A percentile compares a stretch with the other conserved stretches of the same genome.
These are phyloP conservation scores for Kodamaea fukazawae DNA, from an alignment of 805 yeast genomes.

Conservation along the genomic window DNA sequence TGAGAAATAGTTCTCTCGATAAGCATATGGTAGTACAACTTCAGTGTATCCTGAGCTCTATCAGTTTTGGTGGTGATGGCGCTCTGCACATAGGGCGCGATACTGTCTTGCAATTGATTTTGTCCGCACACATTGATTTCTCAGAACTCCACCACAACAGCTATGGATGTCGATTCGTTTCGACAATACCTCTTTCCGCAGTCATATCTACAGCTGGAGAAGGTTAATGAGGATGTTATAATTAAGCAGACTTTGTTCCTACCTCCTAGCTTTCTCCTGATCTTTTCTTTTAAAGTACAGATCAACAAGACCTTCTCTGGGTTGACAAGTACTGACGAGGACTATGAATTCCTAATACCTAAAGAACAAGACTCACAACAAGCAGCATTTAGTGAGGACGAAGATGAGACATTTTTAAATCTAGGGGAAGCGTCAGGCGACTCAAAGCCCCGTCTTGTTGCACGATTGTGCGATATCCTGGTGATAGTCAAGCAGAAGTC, in stretches of 20 bases:
- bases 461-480: slow-evolving; percentile 13
- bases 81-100: too few species aligned
- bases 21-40: too few species aligned
- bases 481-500: slow-evolving; percentile 34
- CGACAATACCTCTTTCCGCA: too few species aligned
- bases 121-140: too few species aligned
- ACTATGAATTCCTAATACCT: slow-evolving; percentile 32
- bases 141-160: too few species aligned
- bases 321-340: slow-evolving; percentile 35
- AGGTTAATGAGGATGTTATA: background rate
- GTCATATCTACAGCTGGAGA: background rate
- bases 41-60: too few species aligned
- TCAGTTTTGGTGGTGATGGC: too few species aligned
- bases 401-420: slow-evolving; percentile 13
- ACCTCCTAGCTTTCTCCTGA: slow-evolving; percentile 37
- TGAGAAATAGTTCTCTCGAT: too few species aligned
- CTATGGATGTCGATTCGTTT: too few species aligned
- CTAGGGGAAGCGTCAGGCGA: slow-evolving; percentile 1
- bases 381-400: slow-evolving; percentile 37
- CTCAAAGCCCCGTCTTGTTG: background rate
- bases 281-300: slow-evolving; percentile 35
- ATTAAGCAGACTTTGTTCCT: slow-evolving; percentile 29
- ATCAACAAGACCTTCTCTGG: slow-evolving; percentile 32
- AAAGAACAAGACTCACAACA: slow-evolving; percentile 34
- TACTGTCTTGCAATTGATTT: too few species aligned